Conservation (phyloP, 2,329 filamentous ascomycete species). For the Pyrenochaeta sp. region DNA sequence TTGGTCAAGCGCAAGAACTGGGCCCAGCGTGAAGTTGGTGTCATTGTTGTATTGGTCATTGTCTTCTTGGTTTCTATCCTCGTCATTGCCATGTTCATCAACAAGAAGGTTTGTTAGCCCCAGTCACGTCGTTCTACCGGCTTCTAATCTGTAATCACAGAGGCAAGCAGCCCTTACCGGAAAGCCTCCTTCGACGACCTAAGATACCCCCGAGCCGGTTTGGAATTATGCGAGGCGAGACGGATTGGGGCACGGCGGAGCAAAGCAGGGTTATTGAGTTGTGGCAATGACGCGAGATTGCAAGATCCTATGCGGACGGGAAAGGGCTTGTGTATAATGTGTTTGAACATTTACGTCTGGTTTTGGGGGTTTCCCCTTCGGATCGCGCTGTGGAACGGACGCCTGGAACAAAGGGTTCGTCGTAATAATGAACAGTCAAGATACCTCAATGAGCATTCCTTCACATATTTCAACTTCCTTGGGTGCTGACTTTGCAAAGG, state of each 20-base stretch:
- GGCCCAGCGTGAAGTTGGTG: slow-evolving; percentile 65
- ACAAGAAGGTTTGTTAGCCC: slow-evolving; percentile 50
- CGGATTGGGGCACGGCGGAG: neutral
- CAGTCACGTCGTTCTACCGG: neutral
- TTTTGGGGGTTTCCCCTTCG: slow-evolving; percentile 21
- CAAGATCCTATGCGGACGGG: slow-evolving; percentile 6
- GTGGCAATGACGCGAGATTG: slow-evolving; percentile 5
- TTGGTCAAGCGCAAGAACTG: slow-evolving; percentile 66
- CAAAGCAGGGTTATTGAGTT: neutral
- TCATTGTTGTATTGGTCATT: slow-evolving; percentile 70
- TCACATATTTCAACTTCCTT: neutral
- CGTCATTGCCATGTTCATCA: slow-evolving; percentile 60
- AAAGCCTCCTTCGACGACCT: slow-evolving; percentile 5
- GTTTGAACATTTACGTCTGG: slow-evolving; percentile 32
- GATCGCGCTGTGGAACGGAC: slow-evolving; percentile 35
- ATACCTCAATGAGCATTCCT: slow-evolving; percentile 28
- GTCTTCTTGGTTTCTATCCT: slow-evolving; percentile 64
- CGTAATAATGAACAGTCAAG: slow-evolving; percentile 42
- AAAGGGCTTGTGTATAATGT: slow-evolving; percentile 37
- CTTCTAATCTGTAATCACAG: slow-evolving; percentile 14
- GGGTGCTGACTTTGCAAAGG: neutral
- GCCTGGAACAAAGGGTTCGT: slow-evolving; percentile 37
- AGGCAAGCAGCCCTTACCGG: slow-evolving; percentile 15
- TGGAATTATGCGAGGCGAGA: slow-evolving; percentile 7
- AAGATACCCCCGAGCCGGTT: slow-evolving; percentile 25